These are phyloP conservation scores for Lichtheimia hyalospora DNA, from an alignment of 371 early-diverging fungal species.

Conservation along the genomic window DNA sequence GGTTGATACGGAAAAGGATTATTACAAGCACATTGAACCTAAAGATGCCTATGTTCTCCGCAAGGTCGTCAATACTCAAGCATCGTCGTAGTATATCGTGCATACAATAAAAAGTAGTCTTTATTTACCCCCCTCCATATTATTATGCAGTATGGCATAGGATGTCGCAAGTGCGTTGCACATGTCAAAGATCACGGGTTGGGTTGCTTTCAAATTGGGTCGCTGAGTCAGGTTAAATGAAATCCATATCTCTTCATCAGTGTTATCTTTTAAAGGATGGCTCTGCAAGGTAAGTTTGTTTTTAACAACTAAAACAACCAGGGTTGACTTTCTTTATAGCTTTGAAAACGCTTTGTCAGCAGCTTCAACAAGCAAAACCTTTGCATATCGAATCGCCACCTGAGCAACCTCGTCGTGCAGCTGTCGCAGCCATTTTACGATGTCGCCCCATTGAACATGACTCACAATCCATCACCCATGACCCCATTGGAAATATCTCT, in stretches of 20 bases:
- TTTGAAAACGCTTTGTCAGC: conserved; percentile 21
- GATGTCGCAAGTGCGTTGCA: too few relatives aligned
- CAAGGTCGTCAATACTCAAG: conserved; percentile 16
- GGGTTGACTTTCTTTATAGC: conserved; percentile 8
- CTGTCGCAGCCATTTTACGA: conserved; percentile 41
- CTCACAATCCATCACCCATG: not conserved
- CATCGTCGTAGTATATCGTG: conserved; percentile 2
- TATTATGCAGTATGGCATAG: too few relatives aligned
- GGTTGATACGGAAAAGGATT: conserved; percentile 67
- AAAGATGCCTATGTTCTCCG: conserved; percentile 79
- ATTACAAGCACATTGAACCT: conserved; percentile 86
- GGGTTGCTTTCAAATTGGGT: conserved; percentile 1
- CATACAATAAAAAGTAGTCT: not conserved
- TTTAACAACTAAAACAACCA: not conserved
- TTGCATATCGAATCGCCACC: conserved; percentile 36
- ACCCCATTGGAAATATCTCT: conserved; percentile 12
- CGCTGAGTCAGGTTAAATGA: not conserved
- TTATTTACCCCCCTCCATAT: too few relatives aligned
- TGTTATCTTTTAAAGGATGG: not conserved
- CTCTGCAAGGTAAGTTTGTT: not conserved
- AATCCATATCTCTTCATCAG: too few relatives aligned
- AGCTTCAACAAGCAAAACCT: conserved; percentile 13
- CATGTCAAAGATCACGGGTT: not conserved
- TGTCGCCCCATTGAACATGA: conserved; percentile 19
- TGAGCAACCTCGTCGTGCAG: conserved; percentile 33